A percentile compares a stretch with the other conserved stretches of the same genome.
phyloP scores from a whole-genome alignment of 2,329 filamentous ascomycete species.

The Ceratocystis ficicola region DNA sequence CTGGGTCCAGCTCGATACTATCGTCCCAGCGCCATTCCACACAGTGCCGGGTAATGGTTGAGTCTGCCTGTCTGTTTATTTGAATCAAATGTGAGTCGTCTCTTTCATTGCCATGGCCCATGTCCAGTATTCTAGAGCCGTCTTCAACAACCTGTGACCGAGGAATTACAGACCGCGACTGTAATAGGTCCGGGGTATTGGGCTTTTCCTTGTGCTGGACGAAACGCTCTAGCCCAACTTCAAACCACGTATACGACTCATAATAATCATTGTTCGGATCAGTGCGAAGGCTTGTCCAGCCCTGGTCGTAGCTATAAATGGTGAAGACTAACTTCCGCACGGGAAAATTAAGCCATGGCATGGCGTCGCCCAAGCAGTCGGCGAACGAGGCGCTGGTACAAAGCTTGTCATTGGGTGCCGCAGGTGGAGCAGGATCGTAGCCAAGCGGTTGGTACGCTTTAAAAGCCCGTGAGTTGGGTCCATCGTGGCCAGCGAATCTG shows the following conservation, averaged over 20 bases:
- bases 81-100: constrained; percentile 35
- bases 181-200: constrained; percentile 25
- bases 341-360: constrained; percentile 35
- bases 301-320: constrained; percentile 46
- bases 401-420: not conserved
- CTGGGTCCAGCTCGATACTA: constrained; percentile 34
- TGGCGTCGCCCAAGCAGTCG: constrained; percentile 23
- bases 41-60: constrained; percentile 32
- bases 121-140: constrained; percentile 29
- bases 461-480: not conserved
- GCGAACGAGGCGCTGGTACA: not conserved
- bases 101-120: constrained; percentile 29
- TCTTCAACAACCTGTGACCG: constrained; percentile 20
- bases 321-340: constrained; percentile 51
- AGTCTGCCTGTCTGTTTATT: constrained; percentile 33
- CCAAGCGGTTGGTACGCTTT: constrained; percentile 1
- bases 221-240: constrained; percentile 48
- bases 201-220: constrained; percentile 28
- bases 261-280: constrained; percentile 11
- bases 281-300: constrained; percentile 34
- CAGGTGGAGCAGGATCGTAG: not conserved
- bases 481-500: not conserved
- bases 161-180: constrained; percentile 32
- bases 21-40: constrained; percentile 46
- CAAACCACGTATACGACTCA: constrained; percentile 50